Percentiles rank a stretch among this genome's conserved stretches.
Conservation (phyloP, 176 grass and related monocot species). For the Leersia perrieri region DNA sequence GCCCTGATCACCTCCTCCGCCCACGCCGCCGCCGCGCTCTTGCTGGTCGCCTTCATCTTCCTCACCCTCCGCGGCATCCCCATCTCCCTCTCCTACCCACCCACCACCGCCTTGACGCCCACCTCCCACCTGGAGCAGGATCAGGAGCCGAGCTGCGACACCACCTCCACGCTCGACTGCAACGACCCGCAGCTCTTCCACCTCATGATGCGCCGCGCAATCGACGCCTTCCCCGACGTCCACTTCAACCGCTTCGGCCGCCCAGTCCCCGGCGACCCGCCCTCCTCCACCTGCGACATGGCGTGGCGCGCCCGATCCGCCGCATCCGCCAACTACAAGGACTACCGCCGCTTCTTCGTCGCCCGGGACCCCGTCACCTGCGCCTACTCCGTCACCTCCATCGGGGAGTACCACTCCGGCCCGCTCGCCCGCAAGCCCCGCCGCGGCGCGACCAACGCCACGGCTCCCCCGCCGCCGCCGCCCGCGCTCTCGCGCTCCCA, state of each 20-base stretch:
- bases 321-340: not conserved
- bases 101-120: not conserved
- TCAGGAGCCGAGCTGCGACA: conserved; percentile 20
- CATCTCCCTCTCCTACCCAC: not conserved
- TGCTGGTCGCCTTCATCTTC: conserved; percentile 1
- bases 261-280: not conserved
- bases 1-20: conserved; percentile 9
- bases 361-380: not conserved
- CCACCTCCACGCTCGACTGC: conserved; percentile 37
- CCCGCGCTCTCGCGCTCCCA: not conserved
- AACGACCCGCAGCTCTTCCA: conserved; percentile 47
- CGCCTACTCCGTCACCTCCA: not conserved
- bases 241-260: not conserved
- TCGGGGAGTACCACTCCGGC: not conserved
- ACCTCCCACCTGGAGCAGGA: not conserved
- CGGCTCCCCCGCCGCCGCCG: not conserved
- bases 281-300: not conserved
- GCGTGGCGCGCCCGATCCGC: not conserved
- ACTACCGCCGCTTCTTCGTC: not conserved
- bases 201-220: conserved; percentile 47
- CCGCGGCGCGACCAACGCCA: not conserved
- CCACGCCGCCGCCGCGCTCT: not conserved
- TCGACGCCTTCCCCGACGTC: conserved; percentile 42
- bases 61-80: conserved; percentile 7
- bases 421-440: not conserved